These are phyloP conservation scores for Xylariales sp. DNA, from an alignment of 2,329 filamentous ascomycete genomes.

Conservation along the genomic window DNA sequence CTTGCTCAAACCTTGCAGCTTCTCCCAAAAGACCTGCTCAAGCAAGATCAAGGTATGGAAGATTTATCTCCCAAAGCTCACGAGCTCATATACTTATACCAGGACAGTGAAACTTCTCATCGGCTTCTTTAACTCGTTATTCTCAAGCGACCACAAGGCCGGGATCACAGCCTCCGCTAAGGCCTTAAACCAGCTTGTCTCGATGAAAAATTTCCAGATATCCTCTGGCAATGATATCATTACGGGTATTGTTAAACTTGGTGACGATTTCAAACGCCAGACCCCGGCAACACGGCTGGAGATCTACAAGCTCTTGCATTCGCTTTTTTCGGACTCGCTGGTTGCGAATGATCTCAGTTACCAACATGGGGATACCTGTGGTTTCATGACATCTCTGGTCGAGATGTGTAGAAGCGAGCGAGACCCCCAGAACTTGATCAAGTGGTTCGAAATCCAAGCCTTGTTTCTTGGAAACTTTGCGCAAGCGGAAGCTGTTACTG, in stretches of 20 bases:
- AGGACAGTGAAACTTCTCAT: conserved; percentile 45
- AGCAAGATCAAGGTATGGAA: conserved; percentile 48
- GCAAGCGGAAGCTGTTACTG: conserved; percentile 39
- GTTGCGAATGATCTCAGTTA: conserved; percentile 40
- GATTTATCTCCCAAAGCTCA: too few relatives aligned
- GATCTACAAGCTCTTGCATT: conserved; percentile 44
- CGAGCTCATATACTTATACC: too few relatives aligned
- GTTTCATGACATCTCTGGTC: conserved; percentile 45
- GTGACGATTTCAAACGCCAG: conserved; percentile 54
- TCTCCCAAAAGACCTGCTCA: conserved; percentile 41
- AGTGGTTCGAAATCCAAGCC: conserved; percentile 50
- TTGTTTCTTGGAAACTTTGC: conserved; percentile 40
- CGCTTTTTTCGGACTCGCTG: conserved; percentile 37
- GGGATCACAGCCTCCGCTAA: conserved; percentile 50
- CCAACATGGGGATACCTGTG: conserved; percentile 35
- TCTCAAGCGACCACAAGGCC: conserved; percentile 55
- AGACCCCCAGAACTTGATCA: conserved; percentile 52
- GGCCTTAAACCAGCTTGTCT: conserved; percentile 43
- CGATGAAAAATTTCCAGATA: conserved; percentile 48
- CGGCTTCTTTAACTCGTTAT: conserved; percentile 54
- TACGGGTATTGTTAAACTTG: conserved; percentile 42
- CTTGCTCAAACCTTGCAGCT: conserved; percentile 48
- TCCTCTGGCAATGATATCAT: conserved; percentile 44
- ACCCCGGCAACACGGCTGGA: conserved; percentile 45
- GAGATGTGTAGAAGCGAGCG: conserved; percentile 50